phyloP scores from a whole-genome alignment of 2,329 filamentous ascomycete genomes.

The Pseudogymnoascus destructans region DNA sequence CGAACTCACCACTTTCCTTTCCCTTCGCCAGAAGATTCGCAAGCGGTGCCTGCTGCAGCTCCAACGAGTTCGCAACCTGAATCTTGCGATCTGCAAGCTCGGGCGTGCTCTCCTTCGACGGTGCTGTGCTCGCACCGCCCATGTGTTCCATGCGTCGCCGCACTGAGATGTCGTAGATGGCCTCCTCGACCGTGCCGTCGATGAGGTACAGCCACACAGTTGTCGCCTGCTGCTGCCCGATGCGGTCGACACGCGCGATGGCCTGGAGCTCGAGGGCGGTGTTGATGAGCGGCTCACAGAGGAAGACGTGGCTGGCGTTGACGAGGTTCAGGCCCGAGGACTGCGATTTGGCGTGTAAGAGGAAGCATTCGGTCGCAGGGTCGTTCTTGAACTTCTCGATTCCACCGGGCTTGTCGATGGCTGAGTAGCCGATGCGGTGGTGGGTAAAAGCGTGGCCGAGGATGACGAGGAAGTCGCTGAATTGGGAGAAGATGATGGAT shows the following conservation, averaged over 20 bases:
- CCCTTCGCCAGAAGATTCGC: constrained; percentile 58
- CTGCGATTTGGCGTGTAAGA: constrained; percentile 80
- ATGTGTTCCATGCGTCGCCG: constrained; percentile 68
- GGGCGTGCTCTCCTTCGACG: constrained; percentile 31
- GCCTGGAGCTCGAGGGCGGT: constrained; percentile 89
- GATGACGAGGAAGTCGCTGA: constrained; percentile 65
- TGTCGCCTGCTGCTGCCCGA: constrained; percentile 76
- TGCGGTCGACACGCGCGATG: constrained; percentile 87
- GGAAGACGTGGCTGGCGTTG: constrained; percentile 84
- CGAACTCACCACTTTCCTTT: constrained; percentile 62
- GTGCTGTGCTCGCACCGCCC: constrained; percentile 28
- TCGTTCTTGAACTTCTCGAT: constrained; percentile 68
- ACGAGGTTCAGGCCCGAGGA: constrained; percentile 83
- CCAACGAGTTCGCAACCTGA: constrained; percentile 72
- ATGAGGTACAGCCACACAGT: constrained; percentile 94
- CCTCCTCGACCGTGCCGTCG: constrained; percentile 81
- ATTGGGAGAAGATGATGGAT: constrained; percentile 89
- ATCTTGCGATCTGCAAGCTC: constrained; percentile 44
- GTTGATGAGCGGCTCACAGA: constrained; percentile 88
- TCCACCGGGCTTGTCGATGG: constrained; percentile 55
- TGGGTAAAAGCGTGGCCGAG: constrained; percentile 55
- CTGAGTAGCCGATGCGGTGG: constrained; percentile 61
- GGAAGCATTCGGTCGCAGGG: constrained; percentile 62
- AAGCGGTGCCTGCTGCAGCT: constrained; percentile 62
- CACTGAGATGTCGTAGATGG: constrained; percentile 79